Evolutionary conservation across 495 filamentous ascomycete genomes (phyloP).

Genomic region (Tuber magnatum): DNA sequence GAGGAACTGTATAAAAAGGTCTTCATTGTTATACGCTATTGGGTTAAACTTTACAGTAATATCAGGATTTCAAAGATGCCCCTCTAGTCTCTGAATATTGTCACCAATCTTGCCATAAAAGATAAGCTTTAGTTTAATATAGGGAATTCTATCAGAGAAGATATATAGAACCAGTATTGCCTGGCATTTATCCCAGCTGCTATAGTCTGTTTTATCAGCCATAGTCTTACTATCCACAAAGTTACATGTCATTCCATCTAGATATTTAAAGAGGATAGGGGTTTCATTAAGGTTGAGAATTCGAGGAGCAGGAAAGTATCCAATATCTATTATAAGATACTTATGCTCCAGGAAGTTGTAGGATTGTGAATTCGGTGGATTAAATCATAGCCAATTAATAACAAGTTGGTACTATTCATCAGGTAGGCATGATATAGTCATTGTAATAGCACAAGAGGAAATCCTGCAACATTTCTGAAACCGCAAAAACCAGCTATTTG

Average conservation of each 20-base stretch:
- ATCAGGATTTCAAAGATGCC: too few species aligned
- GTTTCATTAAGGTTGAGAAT: slow-evolving; percentile 11
- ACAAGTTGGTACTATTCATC: slow-evolving; percentile 5
- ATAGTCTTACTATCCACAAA: slow-evolving; percentile 1
- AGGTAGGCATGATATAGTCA: background rate
- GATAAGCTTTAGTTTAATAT: background rate
- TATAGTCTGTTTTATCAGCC: background rate
- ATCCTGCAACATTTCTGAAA: background rate
- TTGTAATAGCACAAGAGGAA: background rate
- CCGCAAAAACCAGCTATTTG: background rate
- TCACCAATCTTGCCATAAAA: too few species aligned
- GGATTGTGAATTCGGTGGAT: slow-evolving; percentile 8
- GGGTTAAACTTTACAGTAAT: too few species aligned
- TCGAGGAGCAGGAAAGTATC: background rate
- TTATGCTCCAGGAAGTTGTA: background rate
- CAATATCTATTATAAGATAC: background rate
- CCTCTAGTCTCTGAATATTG: too few species aligned
- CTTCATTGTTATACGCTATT: too few species aligned
- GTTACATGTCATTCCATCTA: background rate
- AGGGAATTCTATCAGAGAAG: background rate
- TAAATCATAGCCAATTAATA: slow-evolving; percentile 7
- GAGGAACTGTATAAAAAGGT: too few species aligned
- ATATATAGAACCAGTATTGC: background rate
- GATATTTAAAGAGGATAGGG: background rate
- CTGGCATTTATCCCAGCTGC: background rate